Evolutionary conservation across 129 eudicot genomes (phyloP).

Genomic region (Lactuca saligna): DNA sequence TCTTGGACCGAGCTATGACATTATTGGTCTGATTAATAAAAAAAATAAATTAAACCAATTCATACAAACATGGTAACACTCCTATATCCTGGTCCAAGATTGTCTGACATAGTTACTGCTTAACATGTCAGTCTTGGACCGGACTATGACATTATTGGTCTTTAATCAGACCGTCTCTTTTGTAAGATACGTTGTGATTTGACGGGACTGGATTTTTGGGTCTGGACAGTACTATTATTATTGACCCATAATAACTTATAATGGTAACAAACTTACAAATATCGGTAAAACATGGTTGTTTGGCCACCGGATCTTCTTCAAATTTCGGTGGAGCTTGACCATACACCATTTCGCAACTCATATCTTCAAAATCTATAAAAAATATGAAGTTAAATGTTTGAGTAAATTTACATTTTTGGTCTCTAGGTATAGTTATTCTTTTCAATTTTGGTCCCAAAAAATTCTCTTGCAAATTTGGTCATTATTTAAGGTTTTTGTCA

Average conservation of each 20-base stretch:
- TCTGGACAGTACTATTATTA: no score
- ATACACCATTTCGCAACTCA: constrained; percentile 98
- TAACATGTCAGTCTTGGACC: no score
- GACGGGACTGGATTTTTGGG: neutral
- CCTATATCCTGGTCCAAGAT: neutral
- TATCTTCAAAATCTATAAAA: constrained; percentile 85
- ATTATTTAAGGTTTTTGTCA: neutral
- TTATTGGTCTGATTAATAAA: neutral
- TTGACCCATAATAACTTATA: no score
- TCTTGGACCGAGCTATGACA: no score
- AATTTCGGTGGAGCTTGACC: constrained; percentile 91
- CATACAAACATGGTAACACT: neutral
- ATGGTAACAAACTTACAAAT: constrained; percentile 57
- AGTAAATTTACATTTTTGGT: no score
- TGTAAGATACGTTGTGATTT: neutral
- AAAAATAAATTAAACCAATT: neutral
- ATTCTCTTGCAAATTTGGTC: no score
- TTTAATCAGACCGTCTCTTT: no score
- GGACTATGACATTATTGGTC: no score
- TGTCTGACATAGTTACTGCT: no score
- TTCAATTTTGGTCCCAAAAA: no score
- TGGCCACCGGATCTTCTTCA: constrained; percentile 82
- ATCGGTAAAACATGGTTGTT: constrained; percentile 71
- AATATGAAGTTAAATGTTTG: neutral
- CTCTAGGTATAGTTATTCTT: no score